Conservation (phyloP, 116 monocot species). For the Zostera marina region DNA sequence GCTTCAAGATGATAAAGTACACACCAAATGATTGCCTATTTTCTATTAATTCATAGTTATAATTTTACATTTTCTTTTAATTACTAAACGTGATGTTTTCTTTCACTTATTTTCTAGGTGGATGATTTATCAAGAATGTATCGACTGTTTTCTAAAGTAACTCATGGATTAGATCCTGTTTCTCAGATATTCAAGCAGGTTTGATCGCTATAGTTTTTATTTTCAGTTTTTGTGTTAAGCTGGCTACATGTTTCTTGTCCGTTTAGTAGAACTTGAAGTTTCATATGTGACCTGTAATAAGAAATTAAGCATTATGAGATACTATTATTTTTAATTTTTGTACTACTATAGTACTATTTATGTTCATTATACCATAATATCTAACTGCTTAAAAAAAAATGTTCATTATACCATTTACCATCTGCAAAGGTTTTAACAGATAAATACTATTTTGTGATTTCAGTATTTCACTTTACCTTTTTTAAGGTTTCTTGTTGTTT, state of each 20-base stretch:
- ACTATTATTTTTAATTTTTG: too few relatives aligned
- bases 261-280: too few relatives aligned
- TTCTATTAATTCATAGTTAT: neutral
- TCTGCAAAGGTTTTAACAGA: neutral
- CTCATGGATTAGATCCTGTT: constrained; percentile 79
- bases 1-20: constrained; percentile 86
- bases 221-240: neutral
- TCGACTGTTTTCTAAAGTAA: constrained; percentile 71
- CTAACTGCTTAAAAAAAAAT: too few relatives aligned
- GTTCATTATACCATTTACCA: too few relatives aligned
- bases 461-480: neutral
- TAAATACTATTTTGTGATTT: neutral
- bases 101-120: constrained; percentile 27
- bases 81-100: constrained; percentile 1
- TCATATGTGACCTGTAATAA: too few relatives aligned
- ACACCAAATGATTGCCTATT: neutral
- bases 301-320: too few relatives aligned
- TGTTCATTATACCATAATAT: too few relatives aligned
- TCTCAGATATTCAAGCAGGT: constrained; percentile 88
- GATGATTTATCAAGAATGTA: constrained; percentile 98
- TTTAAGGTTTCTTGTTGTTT: neutral
- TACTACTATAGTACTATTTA: too few relatives aligned
- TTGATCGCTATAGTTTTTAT: neutral
- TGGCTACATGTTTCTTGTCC: neutral
- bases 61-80: neutral